Evolutionary conservation across 2,329 filamentous ascomycete species (phyloP).

Genomic region (Sporothrix phasma): DNA sequence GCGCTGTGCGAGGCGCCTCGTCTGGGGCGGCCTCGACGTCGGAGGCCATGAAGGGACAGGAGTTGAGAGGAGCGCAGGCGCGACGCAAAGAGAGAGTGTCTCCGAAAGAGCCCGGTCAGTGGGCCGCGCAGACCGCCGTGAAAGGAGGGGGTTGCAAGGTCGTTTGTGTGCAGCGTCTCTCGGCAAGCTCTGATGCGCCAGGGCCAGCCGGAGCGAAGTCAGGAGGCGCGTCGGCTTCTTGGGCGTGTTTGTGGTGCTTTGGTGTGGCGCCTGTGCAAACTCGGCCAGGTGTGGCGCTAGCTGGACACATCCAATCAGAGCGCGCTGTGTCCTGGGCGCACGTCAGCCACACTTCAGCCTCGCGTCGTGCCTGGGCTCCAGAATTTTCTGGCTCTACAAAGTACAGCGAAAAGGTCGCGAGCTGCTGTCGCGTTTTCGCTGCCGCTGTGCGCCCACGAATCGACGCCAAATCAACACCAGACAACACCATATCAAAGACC

Average conservation of each 20-base stretch:
- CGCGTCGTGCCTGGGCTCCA: not conserved
- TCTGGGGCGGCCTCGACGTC: constrained; percentile 6
- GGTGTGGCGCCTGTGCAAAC: not conserved
- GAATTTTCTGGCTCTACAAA: not conserved
- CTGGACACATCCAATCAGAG: not conserved
- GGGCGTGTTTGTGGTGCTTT: too few relatives aligned
- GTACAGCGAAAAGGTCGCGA: constrained; percentile 5
- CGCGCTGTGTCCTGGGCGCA: not conserved
- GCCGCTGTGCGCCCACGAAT: not conserved
- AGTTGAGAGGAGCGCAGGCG: not conserved
- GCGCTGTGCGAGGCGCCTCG: not conserved
- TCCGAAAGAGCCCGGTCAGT: not conserved
- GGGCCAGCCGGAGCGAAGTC: not conserved
- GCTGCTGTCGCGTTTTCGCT: constrained; percentile 8
- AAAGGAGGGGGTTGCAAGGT: not conserved
- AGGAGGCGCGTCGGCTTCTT: constrained; percentile 11
- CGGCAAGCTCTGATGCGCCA: not conserved
- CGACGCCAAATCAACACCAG: not conserved
- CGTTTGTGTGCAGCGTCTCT: not conserved
- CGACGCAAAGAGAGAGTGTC: not conserved
- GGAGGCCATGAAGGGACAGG: constrained; percentile 4
- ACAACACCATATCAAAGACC: too few relatives aligned
- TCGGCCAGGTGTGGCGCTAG: constrained; percentile 13
- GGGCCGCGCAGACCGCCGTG: not conserved
- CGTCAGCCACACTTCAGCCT: constrained; percentile 20